Conservation (phyloP, 2,329 filamentous ascomycete genomes). For the Paracorniculantispora psalliotae region DNA sequence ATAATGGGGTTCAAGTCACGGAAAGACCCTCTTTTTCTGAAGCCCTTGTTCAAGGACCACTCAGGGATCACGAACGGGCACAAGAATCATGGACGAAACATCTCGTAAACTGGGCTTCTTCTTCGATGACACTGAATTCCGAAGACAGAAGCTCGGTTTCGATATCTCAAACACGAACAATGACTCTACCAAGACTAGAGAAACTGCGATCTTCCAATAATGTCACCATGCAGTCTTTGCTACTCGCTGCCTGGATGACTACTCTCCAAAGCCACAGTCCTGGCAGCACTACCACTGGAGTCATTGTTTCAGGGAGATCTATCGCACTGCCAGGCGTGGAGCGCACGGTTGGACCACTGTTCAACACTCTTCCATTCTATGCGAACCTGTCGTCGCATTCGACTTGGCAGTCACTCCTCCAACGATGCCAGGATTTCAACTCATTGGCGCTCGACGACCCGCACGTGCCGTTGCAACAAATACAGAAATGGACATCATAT, state of each 20-base stretch:
- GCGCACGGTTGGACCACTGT: constrained; percentile 71
- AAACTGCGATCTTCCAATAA: constrained; percentile 20
- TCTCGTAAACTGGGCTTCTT: constrained; percentile 33
- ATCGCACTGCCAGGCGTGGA: constrained; percentile 64
- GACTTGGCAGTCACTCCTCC: constrained; percentile 57
- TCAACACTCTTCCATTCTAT: constrained; percentile 81
- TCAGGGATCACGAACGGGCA: constrained; percentile 40
- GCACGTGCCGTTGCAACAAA: constrained; percentile 70
- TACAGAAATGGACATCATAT: constrained; percentile 70
- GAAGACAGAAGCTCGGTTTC: not conserved
- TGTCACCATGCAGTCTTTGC: constrained; percentile 12
- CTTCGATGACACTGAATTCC: constrained; percentile 5
- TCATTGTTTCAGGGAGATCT: constrained; percentile 73
- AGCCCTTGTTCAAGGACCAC: constrained; percentile 63
- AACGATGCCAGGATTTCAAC: constrained; percentile 66
- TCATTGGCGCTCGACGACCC: constrained; percentile 61
- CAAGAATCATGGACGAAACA: constrained; percentile 63
- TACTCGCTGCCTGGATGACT: constrained; percentile 70
- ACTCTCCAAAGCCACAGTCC: constrained; percentile 51
- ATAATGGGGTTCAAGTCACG: constrained; percentile 17
- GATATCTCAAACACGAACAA: not conserved
- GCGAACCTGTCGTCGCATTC: constrained; percentile 37
- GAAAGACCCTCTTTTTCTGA: constrained; percentile 58
- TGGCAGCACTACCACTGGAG: constrained; percentile 53
- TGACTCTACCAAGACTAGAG: constrained; percentile 8